These are phyloP conservation scores for Kodamaea suecica DNA, from an alignment of 1,139 yeast species.

Conservation along the genomic window DNA sequence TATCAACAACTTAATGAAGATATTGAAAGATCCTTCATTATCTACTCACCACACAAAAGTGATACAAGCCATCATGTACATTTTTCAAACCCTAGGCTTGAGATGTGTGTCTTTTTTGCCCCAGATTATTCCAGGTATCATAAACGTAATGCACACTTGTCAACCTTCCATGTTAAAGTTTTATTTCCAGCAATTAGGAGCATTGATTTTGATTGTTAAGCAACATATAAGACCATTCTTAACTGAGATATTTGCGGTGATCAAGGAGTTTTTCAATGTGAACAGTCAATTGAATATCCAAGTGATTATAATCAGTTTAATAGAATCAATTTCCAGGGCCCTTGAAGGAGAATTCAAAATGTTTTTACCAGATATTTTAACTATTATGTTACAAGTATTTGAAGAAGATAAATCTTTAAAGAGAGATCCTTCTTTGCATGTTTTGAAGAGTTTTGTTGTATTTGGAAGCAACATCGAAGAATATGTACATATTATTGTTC, in stretches of 20 bases:
- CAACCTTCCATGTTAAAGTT: conserved; percentile 81
- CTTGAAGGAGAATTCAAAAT: conserved; percentile 89
- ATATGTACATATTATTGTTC: conserved; percentile 79
- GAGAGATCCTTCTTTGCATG: conserved; percentile 67
- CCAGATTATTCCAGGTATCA: conserved; percentile 84
- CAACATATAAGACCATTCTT: conserved; percentile 87
- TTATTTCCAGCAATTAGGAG: conserved; percentile 84
- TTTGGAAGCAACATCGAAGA: conserved; percentile 90
- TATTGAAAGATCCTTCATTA: conserved; percentile 79
- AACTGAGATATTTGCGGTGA: conserved; percentile 69
- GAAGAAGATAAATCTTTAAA: conserved; percentile 72
- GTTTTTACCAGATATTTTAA: conserved; percentile 74
- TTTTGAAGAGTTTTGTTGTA: conserved; percentile 80
- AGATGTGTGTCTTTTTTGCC: conserved; percentile 85
- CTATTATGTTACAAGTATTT: conserved; percentile 70
- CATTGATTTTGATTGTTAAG: conserved; percentile 75
- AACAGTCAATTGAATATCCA: conserved; percentile 60
- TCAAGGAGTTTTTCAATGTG: conserved; percentile 66
- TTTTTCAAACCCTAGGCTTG: conserved; percentile 83
- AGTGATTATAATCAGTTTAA: conserved; percentile 71
- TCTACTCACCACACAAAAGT: conserved; percentile 86
- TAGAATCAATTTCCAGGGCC: conserved; percentile 83
- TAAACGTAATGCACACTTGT: conserved; percentile 81
- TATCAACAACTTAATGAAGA: conserved; percentile 75
- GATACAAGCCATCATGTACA: conserved; percentile 86